phyloP scores from a whole-genome alignment of 257 asterid species.

The Parsonsia alboflavescens region DNA sequence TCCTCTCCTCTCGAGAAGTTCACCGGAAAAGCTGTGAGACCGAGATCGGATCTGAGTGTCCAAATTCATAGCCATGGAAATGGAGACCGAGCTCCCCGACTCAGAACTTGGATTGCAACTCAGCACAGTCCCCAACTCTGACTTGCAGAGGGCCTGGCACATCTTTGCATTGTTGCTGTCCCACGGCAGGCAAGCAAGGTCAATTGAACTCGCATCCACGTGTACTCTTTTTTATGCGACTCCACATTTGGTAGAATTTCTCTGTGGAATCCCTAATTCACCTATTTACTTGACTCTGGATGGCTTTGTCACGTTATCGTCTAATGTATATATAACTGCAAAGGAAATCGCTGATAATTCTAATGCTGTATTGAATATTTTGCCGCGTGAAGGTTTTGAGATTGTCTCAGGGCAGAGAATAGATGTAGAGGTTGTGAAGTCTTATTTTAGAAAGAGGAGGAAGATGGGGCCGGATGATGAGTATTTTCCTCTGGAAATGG shows the following conservation, averaged over 20 bases:
- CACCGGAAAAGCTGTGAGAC: not conserved
- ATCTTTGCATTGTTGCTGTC: conserved; percentile 45
- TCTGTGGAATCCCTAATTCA: conserved; percentile 61
- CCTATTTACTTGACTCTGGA: conserved; percentile 43
- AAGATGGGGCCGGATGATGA: conserved; percentile 29
- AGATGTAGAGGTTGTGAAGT: conserved; percentile 21
- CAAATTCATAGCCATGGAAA: conserved; percentile 15
- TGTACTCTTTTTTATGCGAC: conserved; percentile 27
- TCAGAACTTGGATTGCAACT: conserved; percentile 23
- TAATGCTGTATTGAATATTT: conserved; percentile 6
- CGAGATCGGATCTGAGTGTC: conserved; percentile 34
- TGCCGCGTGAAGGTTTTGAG: conserved; percentile 19
- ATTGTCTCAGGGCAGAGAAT: conserved; percentile 15
- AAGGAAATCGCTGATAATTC: conserved; percentile 32
- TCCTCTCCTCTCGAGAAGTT: not conserved
- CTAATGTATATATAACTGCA: conserved; percentile 33
- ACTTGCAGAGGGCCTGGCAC: conserved; percentile 54
- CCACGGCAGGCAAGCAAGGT: conserved; percentile 39
- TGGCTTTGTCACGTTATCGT: conserved; percentile 47
- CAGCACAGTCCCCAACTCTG: conserved; percentile 22
- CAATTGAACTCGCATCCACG: conserved; percentile 40
- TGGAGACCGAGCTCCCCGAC: conserved; percentile 26
- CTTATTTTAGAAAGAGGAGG: conserved; percentile 53
- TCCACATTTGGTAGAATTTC: conserved; percentile 42
- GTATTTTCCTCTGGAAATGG: conserved; percentile 23